These are phyloP conservation scores for Epichloe baconii DNA, from an alignment of 2,329 filamentous ascomycete species.

Conservation along the genomic window DNA sequence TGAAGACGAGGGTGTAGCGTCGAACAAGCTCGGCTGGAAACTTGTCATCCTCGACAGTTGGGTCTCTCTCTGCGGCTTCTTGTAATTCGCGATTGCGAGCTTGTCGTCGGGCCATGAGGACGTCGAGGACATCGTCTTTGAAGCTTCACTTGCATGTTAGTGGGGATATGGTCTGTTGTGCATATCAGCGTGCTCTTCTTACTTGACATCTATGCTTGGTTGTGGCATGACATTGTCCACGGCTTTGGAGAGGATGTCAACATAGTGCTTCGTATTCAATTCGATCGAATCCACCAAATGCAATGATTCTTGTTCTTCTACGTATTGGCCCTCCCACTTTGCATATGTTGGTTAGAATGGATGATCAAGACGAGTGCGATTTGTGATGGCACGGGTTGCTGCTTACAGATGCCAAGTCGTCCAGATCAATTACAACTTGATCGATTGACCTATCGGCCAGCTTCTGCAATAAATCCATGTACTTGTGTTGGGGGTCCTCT, in stretches of 20 bases:
- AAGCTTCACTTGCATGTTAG: conserved; percentile 43
- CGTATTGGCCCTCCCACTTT: conserved; percentile 65
- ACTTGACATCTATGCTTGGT: conserved; percentile 66
- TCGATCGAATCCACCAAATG: conserved; percentile 76
- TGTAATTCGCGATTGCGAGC: conserved; percentile 69
- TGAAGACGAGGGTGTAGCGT: conserved; percentile 92
- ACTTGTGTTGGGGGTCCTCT: conserved; percentile 60
- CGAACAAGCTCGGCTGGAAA: conserved; percentile 89
- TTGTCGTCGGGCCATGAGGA: conserved; percentile 85
- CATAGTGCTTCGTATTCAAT: conserved; percentile 86
- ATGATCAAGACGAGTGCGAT: not conserved
- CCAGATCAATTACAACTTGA: conserved; percentile 76
- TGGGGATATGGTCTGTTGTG: not conserved
- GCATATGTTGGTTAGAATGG: not conserved
- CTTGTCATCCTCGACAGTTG: conserved; percentile 54
- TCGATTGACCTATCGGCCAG: conserved; percentile 67
- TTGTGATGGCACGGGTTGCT: not conserved
- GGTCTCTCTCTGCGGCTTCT: conserved; percentile 54
- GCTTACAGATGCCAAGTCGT: conserved; percentile 66
- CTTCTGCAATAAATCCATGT: conserved; percentile 75
- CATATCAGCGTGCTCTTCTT: conserved; percentile 17
- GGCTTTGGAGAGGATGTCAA: conserved; percentile 79
- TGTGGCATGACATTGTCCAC: conserved; percentile 77
- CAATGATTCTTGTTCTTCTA: conserved; percentile 48
- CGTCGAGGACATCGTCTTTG: conserved; percentile 94